Conservation (phyloP, 2,329 filamentous ascomycete genomes). For the Dothiorella sarmentorum region DNA sequence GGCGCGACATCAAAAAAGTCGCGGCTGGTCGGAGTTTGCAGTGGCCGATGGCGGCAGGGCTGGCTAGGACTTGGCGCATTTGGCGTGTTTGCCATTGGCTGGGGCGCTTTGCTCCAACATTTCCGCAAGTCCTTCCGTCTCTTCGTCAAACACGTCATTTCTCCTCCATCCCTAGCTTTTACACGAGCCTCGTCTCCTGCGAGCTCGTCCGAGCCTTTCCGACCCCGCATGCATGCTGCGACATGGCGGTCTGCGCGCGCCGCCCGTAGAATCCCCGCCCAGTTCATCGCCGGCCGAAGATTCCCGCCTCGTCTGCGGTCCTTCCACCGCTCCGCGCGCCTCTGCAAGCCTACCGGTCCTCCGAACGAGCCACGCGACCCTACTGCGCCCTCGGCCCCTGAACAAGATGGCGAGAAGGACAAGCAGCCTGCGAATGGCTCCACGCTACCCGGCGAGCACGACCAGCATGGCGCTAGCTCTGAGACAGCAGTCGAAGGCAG, state of each 20-base stretch:
- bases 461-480: constrained; percentile 25
- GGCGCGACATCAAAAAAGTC: constrained; percentile 6
- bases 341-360: constrained; percentile 21
- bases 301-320: constrained; percentile 32
- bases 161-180: background rate
- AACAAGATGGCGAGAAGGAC: background rate
- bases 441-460: background rate
- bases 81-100: constrained; percentile 1
- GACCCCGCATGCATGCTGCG: constrained; percentile 40
- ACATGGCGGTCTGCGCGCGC: constrained; percentile 41
- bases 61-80: constrained; percentile 5
- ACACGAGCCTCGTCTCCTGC: constrained; percentile 23
- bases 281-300: constrained; percentile 36
- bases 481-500: constrained; percentile 22
- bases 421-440: constrained; percentile 1
- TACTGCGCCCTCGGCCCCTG: background rate
- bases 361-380: constrained; percentile 25
- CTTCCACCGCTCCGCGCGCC: constrained; percentile 33
- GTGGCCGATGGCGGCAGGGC: background rate
- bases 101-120: constrained; percentile 15
- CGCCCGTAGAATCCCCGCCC: constrained; percentile 38
- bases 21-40: constrained; percentile 8
- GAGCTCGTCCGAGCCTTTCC: constrained; percentile 23
- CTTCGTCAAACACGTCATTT: background rate
- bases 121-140: constrained; percentile 1